Evolutionary conservation across 257 asterid genomes (phyloP), one percentile per base, ranked within the genome.

Genomic region (Nicotiana tomentosiformis): DNA sequence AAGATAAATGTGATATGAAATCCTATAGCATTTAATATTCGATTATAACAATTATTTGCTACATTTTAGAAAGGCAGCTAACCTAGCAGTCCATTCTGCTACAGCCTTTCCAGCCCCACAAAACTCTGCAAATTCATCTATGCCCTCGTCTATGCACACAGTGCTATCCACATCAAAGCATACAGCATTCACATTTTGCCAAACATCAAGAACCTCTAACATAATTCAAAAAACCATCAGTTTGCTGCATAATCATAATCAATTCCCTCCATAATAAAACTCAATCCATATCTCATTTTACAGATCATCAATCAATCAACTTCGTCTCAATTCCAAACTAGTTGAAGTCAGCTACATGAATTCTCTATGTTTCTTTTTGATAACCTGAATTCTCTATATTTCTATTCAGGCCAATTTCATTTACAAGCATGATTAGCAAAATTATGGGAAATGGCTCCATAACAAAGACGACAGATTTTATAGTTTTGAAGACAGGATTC

Each of bases 131-230:
- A 94, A 91, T 87, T 96, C 99, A 90, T 96, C 99, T 70, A 96
- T 96, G 84, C 99, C 99, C 91, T 96, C 99, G 58, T 94, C 98
- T 85, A 92, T 29, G 87, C 99, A 96, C 83, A 96, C 98, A 33
- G 98, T 96, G 83, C 99, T 96, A 88, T 96, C 99, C 86, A 96
- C 98, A 77, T 96, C 99, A 83, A 96, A 96, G 90, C 99, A 96
- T 81, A 94, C 97, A 78, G 94, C 97, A 85, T 90, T 77, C 26
- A 96, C 90, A 62, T 85, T 89, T 84, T 84, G 85, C 98, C 98
- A 96, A 82, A 88, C 81, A 57, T 90, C 93, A 83, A 96, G 95
- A 77, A 91, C 91, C 93, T 93, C 99, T 94, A 77, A 58, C 80
- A 86, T 85, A 85, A 81, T 65, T 77, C 86, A 87, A 82, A 64